Evolutionary conservation across 805 yeast species (phyloP), one percentile per base, ranked within the genome.

Genomic region (Isabelozyma heimii): DNA sequence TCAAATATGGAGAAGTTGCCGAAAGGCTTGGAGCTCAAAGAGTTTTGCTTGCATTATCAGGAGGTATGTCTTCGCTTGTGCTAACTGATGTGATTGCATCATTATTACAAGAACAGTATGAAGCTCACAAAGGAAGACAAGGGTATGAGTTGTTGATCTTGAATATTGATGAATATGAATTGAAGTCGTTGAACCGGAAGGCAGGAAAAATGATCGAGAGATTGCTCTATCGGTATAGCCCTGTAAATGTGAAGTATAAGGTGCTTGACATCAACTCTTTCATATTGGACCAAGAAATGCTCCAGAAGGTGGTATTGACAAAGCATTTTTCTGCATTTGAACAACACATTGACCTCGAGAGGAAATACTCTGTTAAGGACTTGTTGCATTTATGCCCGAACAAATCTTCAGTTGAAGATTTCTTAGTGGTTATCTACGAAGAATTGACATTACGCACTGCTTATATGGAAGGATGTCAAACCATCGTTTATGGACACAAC

Each of bases 401-500:
- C 58, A 77, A 84, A 50, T 82, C 95, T 0, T 77, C 91, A 9
- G 74, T 69, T 28, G 86, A 85, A 52, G 97, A 91, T 63, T 63
- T 89, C 17, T 53, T 73, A 10, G 63, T 71, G 2, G 61, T 82
- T 1, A 69, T 89, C 5, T 63, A 68, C 14, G 72, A 73, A 6
- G 79, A 79, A 39, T 55, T 85, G 4, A 66, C 85, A 1, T 55
- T 74, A 30, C 62, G 70, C 27, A 63, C 76, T 10, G 89, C 91
- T 0, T 55, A 57, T 5, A 63, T 67, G 10, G 65, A 71, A 13
- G 59, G 65, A 0, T 79, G 83, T 56, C 70, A 76, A n/a, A 76
- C 87, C n/a, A 69, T 89, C 3, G 44, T 90, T 8, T 81, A 82
- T 70, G 89, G 92, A 1, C 88, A 85, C 59, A 83, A 87, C 26